These are phyloP conservation scores for Saccharomyces pastorianus DNA, from an alignment of 1,139 yeast species.

Conservation along the genomic window DNA sequence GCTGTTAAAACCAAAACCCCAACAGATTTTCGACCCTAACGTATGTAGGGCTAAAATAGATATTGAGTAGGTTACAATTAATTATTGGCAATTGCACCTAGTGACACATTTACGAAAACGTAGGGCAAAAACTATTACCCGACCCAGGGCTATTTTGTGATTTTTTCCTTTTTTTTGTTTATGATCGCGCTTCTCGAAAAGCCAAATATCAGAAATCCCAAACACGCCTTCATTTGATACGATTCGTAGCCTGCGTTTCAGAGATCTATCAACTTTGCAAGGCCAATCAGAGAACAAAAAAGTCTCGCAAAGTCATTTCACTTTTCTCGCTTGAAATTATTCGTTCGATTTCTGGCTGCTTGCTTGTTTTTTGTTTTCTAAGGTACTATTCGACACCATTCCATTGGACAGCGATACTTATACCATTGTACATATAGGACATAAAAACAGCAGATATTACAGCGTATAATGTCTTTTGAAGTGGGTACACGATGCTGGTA, in stretches of 20 bases:
- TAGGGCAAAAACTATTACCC: not conserved
- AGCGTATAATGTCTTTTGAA: slow-evolving; percentile 25
- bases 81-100: not conserved
- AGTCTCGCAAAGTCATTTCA: too few relatives aligned
- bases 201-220: not conserved
- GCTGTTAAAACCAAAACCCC: not conserved
- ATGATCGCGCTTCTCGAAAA: slow-evolving; percentile 1
- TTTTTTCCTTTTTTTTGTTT: not conserved
- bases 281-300: not conserved
- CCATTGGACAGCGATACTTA: not conserved
- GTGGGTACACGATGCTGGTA: slow-evolving; percentile 76
- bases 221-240: not conserved
- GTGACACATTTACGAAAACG: not conserved
- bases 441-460: not conserved
- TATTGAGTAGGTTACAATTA: not conserved
- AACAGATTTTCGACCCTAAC: not conserved
- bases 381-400: not conserved
- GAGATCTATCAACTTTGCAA: not conserved
- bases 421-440: not conserved
- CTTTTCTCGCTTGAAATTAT: not conserved
- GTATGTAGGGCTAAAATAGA: not conserved
- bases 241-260: not conserved
- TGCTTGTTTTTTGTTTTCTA: not conserved
- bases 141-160: not conserved
- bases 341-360: not conserved